A percentile compares a stretch with the other conserved stretches of the same genome.
These are phyloP conservation scores for Cytospora chrysosperma DNA, from an alignment of 2,329 filamentous ascomycete species.

Conservation along the genomic window DNA sequence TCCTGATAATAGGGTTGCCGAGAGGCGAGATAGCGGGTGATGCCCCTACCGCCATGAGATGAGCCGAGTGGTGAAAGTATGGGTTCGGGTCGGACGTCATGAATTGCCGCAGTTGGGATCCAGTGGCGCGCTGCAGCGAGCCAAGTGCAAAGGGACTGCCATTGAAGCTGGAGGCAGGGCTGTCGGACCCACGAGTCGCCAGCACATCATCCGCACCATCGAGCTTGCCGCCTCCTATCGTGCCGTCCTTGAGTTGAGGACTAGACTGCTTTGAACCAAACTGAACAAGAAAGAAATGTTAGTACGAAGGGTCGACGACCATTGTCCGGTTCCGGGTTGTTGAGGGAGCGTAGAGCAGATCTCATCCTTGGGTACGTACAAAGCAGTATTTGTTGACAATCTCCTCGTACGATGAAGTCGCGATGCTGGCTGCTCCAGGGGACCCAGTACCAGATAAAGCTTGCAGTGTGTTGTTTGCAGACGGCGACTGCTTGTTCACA, in stretches of 20 bases:
- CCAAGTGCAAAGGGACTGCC: constrained; percentile 38
- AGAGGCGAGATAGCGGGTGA: constrained; percentile 38
- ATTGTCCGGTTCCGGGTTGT: constrained; percentile 27
- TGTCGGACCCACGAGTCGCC: constrained; percentile 34
- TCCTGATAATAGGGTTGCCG: constrained; percentile 30
- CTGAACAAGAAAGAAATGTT: constrained; percentile 43
- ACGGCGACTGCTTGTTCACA: constrained; percentile 23
- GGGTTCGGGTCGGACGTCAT: constrained; percentile 36
- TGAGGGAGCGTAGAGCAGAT: constrained; percentile 28
- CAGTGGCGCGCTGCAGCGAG: constrained; percentile 34
- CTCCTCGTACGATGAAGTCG: constrained; percentile 91
- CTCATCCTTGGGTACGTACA: constrained; percentile 69
- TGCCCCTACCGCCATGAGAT: constrained; percentile 32
- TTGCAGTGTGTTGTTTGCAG: constrained; percentile 30
- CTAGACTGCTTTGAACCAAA: constrained; percentile 62
- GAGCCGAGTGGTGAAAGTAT: constrained; percentile 35
- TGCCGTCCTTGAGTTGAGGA: constrained; percentile 50
- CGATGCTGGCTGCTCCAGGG: constrained; percentile 54
- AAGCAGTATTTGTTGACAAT: constrained; percentile 99
- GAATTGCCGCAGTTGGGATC: constrained; percentile 45
- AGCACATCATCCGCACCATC: constrained; percentile 43
- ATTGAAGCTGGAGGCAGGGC: constrained; percentile 37
- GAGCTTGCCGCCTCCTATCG: constrained; percentile 42
- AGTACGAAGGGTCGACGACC: constrained; percentile 35
- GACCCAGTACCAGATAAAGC: constrained; percentile 48